Base-by-base conservation (phyloP, 306 rosid genomes). In the Castanopsis chinensis region DNA sequence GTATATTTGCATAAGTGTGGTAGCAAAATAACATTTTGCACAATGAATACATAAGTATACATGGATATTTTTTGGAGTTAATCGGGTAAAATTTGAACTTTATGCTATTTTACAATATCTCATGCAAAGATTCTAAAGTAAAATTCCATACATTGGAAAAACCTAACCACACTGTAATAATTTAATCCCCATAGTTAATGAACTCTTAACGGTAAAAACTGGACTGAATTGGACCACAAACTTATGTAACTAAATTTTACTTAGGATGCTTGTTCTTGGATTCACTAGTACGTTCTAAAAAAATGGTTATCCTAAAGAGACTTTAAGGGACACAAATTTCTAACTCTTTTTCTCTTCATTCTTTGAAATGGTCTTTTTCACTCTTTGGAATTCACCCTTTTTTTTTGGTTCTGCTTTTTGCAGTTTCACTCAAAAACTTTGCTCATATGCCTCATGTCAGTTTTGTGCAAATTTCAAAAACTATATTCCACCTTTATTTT, bases 261-360 rank as follows among this genome's bases (percentile, higher is more conserved):
- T 87, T 92, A 65, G 97, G 97, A 93, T 93, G 86, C 97, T 73
- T 11, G 77, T 85, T 91, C 89, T 93, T 88, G 97, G 97, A 91
- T 93, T 93, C 97, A 91, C 74, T 79, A 72, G 83, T 71, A 17
- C 69, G 52, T 88, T 90, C 88, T 59, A 81, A 76, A 72, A 35
- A 79, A 72, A 80, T 82, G 63, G 72, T 75, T 73, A 82, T 78
- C 63, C 86, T 56, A 81, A 93, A 87, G 94, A 84, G 69, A 88
- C 92, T 91, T 93, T 88, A 78, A 14, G 81, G 76, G 86, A 86
- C 96, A 88, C 97, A 91, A 87, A 86, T 83, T 86, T 86, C 88
- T 83, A 90, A 82, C 89, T 92, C 91, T 82, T 92, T 91, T 85
- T 63, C 58, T 53, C 55, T 77, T 72, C 72, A 55, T 85, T 49